Base-by-base conservation (phyloP, 140 eudicot species). In the Flaveria floridana region DNA sequence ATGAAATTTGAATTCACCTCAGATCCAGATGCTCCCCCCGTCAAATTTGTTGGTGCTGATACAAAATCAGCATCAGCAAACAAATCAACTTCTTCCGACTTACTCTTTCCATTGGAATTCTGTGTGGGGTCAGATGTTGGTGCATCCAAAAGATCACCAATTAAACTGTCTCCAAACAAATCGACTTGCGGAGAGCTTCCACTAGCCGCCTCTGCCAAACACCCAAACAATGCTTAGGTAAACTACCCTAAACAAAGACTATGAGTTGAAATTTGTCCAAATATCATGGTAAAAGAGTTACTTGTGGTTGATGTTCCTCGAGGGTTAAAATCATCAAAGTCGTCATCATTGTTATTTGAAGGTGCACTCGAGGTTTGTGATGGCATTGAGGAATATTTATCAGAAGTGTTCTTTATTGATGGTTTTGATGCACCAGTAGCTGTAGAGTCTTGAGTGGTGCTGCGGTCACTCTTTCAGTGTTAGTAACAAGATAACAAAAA, bases 51-150 rank as follows among this genome's bases (percentile, higher is more conserved):
- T 52, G 91, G 78, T 19, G 96, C 96, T 68, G 99, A 91, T 74
- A 95, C 99, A 83, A 91, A 95, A 82, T 72, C 78, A 21, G 97
- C 95, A 84, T 91, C 99, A 41, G 99, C 99, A 77, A 95, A 95
- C 83, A 95, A 85, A 82, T 95, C 97, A 75, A 85, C 96, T 66
- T 85, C 97, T 79, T 91, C 82, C 46, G 95, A 44, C 70, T 81
- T 79, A 68, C 73, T 85, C 67, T 74, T 71, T 75, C 78, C 78
- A 62, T 65, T 51, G 37, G 81, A 62, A 46, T 30, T 81, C 65
- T 81, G 82, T 39, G 89, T 64, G 71, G 95, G 80, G 71, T 64
- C 86, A 39, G 92, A 46, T 62, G 83, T 69, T 44, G 99, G 89
- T 53, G 68, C 87, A 83, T 89, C 99, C 79, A 95, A 73, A 58